phyloP scores from a whole-genome alignment of 2,329 filamentous ascomycete genomes.

The Raffaelea deltoideospora region DNA sequence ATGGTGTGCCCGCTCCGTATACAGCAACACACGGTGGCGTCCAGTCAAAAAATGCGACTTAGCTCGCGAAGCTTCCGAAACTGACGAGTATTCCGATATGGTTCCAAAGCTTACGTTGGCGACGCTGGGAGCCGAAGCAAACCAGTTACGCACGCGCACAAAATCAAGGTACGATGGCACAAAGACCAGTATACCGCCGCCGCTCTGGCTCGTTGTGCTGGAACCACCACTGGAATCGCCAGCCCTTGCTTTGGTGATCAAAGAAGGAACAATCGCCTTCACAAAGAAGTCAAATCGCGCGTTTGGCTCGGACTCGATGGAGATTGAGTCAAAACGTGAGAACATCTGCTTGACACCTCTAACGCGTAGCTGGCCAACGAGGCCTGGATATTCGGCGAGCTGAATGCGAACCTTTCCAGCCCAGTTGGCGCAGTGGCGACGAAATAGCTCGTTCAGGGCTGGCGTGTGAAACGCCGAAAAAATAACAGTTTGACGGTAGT shows the following conservation, averaged over 20 bases:
- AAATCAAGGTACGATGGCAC: constrained; percentile 93
- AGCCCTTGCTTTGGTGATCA: constrained; percentile 48
- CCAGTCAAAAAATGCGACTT: constrained; percentile 77
- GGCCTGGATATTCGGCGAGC: constrained; percentile 46
- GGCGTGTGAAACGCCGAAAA: constrained; percentile 75
- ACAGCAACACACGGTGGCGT: constrained; percentile 68
- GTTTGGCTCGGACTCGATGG: constrained; percentile 65
- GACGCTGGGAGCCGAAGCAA: constrained; percentile 53
- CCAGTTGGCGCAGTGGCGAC: constrained; percentile 63
- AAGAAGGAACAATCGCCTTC: constrained; percentile 54
- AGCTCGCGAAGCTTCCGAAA: constrained; percentile 66
- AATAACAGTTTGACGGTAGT: constrained; percentile 75
- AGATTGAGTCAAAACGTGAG: constrained; percentile 62
- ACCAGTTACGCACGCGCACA: constrained; percentile 81
- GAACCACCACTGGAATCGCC: constrained; percentile 18
- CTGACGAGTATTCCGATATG: constrained; percentile 76
- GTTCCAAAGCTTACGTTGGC: constrained; percentile 54
- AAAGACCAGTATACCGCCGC: constrained; percentile 63
- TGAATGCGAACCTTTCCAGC: constrained; percentile 64
- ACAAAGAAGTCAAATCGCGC: constrained; percentile 84
- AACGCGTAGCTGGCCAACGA: constrained; percentile 57
- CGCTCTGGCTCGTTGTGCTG: too few relatives aligned
- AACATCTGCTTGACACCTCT: constrained; percentile 69
- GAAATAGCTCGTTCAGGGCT: constrained; percentile 69
- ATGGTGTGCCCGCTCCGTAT: constrained; percentile 93